Base-by-base conservation (phyloP, 2,329 filamentous ascomycete species). In the Colletotrichum destructivum region DNA sequence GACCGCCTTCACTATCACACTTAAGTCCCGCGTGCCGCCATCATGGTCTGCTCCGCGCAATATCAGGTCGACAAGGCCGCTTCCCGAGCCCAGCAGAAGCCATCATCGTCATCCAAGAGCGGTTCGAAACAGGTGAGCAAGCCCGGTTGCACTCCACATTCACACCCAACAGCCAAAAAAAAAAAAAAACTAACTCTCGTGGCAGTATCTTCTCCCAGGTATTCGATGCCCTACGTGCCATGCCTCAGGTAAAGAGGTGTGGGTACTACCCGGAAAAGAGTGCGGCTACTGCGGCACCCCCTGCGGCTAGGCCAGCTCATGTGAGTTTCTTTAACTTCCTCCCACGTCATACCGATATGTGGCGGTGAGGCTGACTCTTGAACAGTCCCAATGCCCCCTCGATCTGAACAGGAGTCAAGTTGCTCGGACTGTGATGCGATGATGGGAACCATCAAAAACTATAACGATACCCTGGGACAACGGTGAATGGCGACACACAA, bases 211-310 rank as follows among this genome's bases (percentile, higher is more conserved):
- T 78, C 83, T 88, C 71, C 84, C 87, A 5, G 87, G 87, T 12
- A 86, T 88, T 35, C 81, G 83, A 75, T 89, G 87, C 77, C 86
- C 87, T 59, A 88, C 83, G 5, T 89, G 87, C 75, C 82, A 83
- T 62, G 77, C 80, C 52, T 80, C 82, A 56, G 87, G 87, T 71
- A 81, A 85, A 72, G 87, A 88, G 75, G 85, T 87, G 54, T 89
- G 87, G 87, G 87, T 89, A 31, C 87, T 88, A 72, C 87, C 86
- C 42, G 87, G 87, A 63, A 83, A 85, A 68, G 80, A 80, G 62
- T 89, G 87, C 75, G 83, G 84, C 42, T 84, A 85, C 74, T 88
- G 86, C 78, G 86, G 86, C 61, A 87, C 86, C 31, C 83, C 84
- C 46, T 79, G 79, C 74, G 79, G 79, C 71, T 81, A 77, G 64